These are phyloP conservation scores for Moniliophthora roreri DNA, from an alignment of 1,284 basidiomycete species.

Conservation along the genomic window DNA sequence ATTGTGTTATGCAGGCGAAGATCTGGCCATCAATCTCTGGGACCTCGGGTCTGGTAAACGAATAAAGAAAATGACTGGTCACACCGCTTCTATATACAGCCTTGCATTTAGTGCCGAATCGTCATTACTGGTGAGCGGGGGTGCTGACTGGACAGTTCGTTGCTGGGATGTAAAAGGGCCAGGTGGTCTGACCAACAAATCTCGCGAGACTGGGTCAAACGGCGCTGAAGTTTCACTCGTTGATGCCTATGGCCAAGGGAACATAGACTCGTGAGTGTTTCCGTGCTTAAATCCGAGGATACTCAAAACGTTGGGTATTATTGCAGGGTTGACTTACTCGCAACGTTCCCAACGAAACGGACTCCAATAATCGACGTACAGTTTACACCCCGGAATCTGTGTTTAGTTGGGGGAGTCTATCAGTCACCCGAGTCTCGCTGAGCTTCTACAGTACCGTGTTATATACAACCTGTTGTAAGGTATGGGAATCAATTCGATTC, in stretches of 20 bases:
- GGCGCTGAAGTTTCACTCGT: conserved; percentile 30
- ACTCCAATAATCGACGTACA: conserved; percentile 92
- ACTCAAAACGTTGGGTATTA: conserved; percentile 9
- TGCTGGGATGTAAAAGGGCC: conserved; percentile 94
- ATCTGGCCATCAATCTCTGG: conserved; percentile 94
- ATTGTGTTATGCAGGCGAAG: conserved; percentile 71
- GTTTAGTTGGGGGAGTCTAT: conserved; percentile 81
- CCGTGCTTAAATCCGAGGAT: neutral
- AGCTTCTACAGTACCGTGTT: conserved; percentile 10
- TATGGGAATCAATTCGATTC: neutral
- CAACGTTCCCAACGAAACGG: conserved; percentile 93
- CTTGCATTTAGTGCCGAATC: conserved; percentile 93
- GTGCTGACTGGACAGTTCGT: conserved; percentile 91
- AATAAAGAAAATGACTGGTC: conserved; percentile 97
- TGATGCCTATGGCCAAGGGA: conserved; percentile 50
- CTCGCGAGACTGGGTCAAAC: conserved; percentile 51
- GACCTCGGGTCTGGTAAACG: conserved; percentile 91
- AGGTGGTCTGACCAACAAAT: conserved; percentile 62
- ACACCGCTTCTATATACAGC: conserved; percentile 86
- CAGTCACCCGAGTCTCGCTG: conserved; percentile 57
- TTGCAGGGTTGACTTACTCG: conserved; percentile 79
- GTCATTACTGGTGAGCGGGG: conserved; percentile 84
- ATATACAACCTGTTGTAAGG: neutral
- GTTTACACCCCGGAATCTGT: conserved; percentile 93
- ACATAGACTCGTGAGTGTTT: conserved; percentile 58